A percentile compares a stretch with the other conserved stretches of the same genome.
phyloP scores from a whole-genome alignment of 208 protist genomes.

The Trypanosoma lewisi region DNA sequence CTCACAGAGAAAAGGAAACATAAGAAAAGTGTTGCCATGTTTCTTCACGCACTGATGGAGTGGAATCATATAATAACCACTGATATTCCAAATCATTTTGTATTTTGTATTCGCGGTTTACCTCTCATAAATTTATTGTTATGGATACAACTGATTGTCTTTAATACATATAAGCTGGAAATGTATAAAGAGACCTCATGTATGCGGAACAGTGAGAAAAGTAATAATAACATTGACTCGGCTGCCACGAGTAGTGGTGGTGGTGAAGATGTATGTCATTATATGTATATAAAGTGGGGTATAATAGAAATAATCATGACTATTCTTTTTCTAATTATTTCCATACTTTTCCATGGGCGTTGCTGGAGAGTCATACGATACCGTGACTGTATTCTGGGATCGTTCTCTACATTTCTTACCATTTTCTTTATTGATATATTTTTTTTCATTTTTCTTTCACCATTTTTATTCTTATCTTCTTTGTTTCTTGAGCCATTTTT shows the following conservation, averaged over 20 bases:
- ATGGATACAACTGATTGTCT: slow-evolving; percentile 11
- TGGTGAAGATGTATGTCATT: neutral
- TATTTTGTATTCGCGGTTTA: slow-evolving; percentile 22
- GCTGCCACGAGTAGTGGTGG: too few species aligned
- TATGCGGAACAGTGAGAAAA: neutral
- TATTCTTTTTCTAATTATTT: slow-evolving; percentile 2
- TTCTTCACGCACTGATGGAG: slow-evolving; percentile 4
- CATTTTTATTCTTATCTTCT: slow-evolving; percentile 20
- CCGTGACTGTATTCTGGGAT: slow-evolving; percentile 14
- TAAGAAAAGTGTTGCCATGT: neutral
- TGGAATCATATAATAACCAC: slow-evolving; percentile 2
- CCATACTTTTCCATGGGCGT: slow-evolving; percentile 8
- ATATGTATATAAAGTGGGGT: slow-evolving; percentile 4
- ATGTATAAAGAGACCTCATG: neutral
- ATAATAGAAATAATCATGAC: slow-evolving; percentile 5
- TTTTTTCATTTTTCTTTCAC: slow-evolving; percentile 15
- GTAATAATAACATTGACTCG: too few species aligned
- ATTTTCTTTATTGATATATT: slow-evolving; percentile 21
- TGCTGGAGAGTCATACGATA: slow-evolving; percentile 14
- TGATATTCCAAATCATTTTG: slow-evolving; percentile 17
- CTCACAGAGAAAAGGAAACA: neutral
- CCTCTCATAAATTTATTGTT: slow-evolving; percentile 16
- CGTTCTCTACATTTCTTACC: slow-evolving; percentile 15
- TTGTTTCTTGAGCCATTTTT: slow-evolving; percentile 22
- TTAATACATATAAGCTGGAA: slow-evolving; percentile 9